Evolutionary conservation across 495 filamentous ascomycete species (phyloP).

Genomic region (Oleoguttula mirabilis): DNA sequence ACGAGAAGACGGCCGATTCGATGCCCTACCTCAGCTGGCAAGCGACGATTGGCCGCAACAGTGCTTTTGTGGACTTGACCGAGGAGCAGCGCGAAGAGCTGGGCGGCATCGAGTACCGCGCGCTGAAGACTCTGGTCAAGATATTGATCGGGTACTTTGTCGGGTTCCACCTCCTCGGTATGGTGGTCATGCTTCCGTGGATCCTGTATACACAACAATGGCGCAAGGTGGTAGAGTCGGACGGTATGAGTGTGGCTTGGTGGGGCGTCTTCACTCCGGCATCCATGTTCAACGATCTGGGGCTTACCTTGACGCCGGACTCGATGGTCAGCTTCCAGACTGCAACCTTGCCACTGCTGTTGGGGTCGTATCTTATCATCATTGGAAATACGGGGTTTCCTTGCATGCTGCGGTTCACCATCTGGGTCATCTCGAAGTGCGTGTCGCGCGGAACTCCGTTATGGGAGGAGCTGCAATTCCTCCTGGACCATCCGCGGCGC

Average conservation of each 20-base stretch:
- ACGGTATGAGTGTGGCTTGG: constrained; percentile 60
- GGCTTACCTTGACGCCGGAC: constrained; percentile 74
- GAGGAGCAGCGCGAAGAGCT: constrained; percentile 87
- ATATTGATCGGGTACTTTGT: constrained; percentile 69
- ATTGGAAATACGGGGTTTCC: constrained; percentile 93
- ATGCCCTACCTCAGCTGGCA: constrained; percentile 87
- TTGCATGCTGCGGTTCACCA: constrained; percentile 79
- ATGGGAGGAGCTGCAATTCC: constrained; percentile 80
- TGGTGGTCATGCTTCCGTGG: constrained; percentile 65
- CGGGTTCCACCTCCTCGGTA: constrained; percentile 59
- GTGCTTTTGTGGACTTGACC: constrained; percentile 74
- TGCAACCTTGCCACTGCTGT: constrained; percentile 58
- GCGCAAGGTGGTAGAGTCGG: constrained; percentile 43
- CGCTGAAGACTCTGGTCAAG: constrained; percentile 70
- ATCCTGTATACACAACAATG: constrained; percentile 43
- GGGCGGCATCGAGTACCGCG: constrained; percentile 87
- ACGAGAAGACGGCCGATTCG: constrained; percentile 36
- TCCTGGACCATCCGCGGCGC: constrained; percentile 85
- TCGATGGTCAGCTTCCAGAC: constrained; percentile 79
- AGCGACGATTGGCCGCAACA: constrained; percentile 84
- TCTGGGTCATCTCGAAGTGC: constrained; percentile 58
- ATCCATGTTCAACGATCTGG: constrained; percentile 79
- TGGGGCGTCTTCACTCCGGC: constrained; percentile 82
- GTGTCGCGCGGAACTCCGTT: constrained; percentile 48
- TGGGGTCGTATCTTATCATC: constrained; percentile 71